phyloP scores from a whole-genome alignment of 148 eudicot genomes.

The Persicaria tinctoria region DNA sequence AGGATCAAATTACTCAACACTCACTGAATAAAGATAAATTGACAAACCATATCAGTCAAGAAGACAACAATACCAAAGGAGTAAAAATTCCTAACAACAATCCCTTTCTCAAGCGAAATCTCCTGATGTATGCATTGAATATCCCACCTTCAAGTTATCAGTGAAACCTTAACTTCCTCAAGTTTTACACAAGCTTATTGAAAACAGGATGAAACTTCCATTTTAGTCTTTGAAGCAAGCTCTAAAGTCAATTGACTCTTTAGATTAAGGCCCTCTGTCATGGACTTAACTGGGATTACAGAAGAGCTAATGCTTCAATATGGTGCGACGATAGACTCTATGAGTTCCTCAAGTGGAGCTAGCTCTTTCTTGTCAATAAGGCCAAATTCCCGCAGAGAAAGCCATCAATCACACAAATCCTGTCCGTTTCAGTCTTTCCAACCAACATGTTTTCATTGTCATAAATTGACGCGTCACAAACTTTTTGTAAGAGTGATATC shows the following conservation, averaged over 20 bases:
- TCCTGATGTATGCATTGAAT: neutral
- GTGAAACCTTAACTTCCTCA: too few relatives aligned
- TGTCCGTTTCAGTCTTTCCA: too few relatives aligned
- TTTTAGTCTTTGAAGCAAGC: neutral
- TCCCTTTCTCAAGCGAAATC: too few relatives aligned
- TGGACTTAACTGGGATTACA: neutral
- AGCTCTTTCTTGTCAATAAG: slow-evolving; percentile 88
- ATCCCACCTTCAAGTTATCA: neutral
- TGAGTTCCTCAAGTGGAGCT: slow-evolving; percentile 80
- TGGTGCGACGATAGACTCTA: slow-evolving; percentile 49
- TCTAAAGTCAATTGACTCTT: slow-evolving; percentile 7
- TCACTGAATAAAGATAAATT: too few relatives aligned
- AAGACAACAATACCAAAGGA: too few relatives aligned
- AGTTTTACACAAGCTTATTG: neutral
- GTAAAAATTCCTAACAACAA: too few relatives aligned
- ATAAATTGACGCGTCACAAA: too few relatives aligned
- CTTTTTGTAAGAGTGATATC: neutral
- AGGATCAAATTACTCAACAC: too few relatives aligned
- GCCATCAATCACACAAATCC: neutral
- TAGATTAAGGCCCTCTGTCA: slow-evolving; percentile 1
- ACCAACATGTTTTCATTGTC: too few relatives aligned
- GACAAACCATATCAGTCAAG: too few relatives aligned
- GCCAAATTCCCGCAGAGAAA: slow-evolving; percentile 49
- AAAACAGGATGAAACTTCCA: neutral
- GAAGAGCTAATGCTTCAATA: slow-evolving; percentile 28